Percentiles rank a stretch among this genome's conserved stretches.
phyloP scores from a whole-genome alignment of 2,329 filamentous ascomycete genomes.

The Scleromitrula shiraiana region DNA sequence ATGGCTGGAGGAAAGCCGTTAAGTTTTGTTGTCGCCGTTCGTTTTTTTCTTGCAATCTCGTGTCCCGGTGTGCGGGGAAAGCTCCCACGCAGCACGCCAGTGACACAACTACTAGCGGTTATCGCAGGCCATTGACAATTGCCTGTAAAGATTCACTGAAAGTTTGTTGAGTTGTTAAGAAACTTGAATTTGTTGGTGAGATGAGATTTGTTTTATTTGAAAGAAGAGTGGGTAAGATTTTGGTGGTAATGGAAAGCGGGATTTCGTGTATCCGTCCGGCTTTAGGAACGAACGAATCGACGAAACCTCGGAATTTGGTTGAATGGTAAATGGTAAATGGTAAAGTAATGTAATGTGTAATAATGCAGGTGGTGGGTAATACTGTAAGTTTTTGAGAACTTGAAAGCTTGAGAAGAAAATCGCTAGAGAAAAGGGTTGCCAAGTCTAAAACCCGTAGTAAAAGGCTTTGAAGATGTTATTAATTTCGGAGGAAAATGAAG shows the following conservation, averaged over 20 bases:
- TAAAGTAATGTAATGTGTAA: too few relatives aligned
- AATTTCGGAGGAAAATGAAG: too few relatives aligned
- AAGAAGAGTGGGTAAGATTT: not conserved
- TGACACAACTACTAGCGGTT: constrained; percentile 44
- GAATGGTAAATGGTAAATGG: too few relatives aligned
- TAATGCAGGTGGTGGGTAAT: too few relatives aligned
- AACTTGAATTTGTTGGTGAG: not conserved
- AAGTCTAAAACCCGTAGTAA: too few relatives aligned
- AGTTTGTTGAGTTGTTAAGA: not conserved
- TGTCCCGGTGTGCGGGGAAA: constrained; percentile 49
- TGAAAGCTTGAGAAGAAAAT: too few relatives aligned
- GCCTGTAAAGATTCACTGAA: constrained; percentile 1
- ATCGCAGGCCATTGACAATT: constrained; percentile 47
- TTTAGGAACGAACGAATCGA: not conserved
- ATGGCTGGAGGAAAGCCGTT: not conserved
- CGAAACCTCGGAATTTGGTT: constrained; percentile 2
- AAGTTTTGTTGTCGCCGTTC: constrained; percentile 18
- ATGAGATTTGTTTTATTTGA: constrained; percentile 4
- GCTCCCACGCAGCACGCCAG: constrained; percentile 51
- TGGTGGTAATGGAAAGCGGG: constrained; percentile 1
- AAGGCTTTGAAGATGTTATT: too few relatives aligned
- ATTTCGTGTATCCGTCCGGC: not conserved
- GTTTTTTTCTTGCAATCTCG: constrained; percentile 26
- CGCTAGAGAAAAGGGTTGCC: too few relatives aligned
- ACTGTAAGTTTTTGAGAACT: too few relatives aligned